These are phyloP conservation scores for Zoysia japonica DNA, from an alignment of 176 grass and related monocot genomes.

Conservation along the genomic window DNA sequence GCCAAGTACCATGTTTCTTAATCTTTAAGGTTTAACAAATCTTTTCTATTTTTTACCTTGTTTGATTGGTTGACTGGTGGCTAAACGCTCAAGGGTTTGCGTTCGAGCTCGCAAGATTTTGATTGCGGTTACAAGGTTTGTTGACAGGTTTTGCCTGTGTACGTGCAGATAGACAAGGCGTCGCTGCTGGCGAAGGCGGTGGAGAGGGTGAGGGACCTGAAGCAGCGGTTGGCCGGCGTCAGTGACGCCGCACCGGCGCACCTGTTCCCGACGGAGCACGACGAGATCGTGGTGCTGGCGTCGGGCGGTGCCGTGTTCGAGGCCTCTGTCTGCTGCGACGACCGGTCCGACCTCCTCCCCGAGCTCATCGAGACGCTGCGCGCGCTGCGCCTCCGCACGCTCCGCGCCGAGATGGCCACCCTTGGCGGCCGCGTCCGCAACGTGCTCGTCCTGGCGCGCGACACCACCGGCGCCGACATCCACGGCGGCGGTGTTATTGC, in stretches of 20 bases:
- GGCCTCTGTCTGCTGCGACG: conserved; percentile 91
- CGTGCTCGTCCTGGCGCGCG: conserved; percentile 76
- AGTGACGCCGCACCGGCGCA: conserved; percentile 46
- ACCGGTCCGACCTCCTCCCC: conserved; percentile 86
- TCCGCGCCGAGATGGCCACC: conserved; percentile 93
- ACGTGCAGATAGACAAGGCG: conserved; percentile 86
- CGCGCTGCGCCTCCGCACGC: conserved; percentile 68
- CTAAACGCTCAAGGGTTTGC: conserved; percentile 21
- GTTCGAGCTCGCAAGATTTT: neutral
- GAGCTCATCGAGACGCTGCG: conserved; percentile 87
- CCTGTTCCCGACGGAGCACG: conserved; percentile 78
- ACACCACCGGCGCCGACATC: conserved; percentile 24
- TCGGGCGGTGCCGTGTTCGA: conserved; percentile 56
- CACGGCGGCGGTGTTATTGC: neutral
- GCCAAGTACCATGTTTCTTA: conserved; percentile 14
- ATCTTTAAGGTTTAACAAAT: neutral
- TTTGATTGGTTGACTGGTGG: no score
- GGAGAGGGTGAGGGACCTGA: conserved; percentile 85
- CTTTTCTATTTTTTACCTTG: neutral
- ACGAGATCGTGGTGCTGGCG: conserved; percentile 76
- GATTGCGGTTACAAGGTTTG: neutral
- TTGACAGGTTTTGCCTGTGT: neutral
- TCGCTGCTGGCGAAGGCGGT: conserved; percentile 96
- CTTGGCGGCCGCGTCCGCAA: conserved; percentile 87
- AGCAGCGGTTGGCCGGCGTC: conserved; percentile 68